Percentiles rank a stretch among this genome's conserved stretches.
These are phyloP conservation scores for Ogataea wickerhamii DNA, from an alignment of 805 yeast species.

Conservation along the genomic window DNA sequence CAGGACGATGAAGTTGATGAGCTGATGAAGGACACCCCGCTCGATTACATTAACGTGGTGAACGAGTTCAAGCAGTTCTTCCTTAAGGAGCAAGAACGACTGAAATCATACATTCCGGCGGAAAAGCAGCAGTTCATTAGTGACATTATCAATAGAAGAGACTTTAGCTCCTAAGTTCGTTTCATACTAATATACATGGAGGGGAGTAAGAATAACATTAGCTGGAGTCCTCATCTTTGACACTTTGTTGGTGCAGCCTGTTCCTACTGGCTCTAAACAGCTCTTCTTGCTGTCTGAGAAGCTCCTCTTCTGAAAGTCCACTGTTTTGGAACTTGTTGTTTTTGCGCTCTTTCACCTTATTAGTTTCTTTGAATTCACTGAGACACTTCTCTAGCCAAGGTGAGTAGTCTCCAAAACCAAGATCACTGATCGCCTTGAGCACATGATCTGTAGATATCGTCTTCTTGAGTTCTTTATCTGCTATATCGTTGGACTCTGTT, in stretches of 20 bases:
- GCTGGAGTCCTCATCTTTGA: conserved; percentile 18
- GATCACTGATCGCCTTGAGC: conserved; percentile 77
- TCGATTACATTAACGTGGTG: conserved; percentile 32
- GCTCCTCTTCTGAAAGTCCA: conserved; percentile 89
- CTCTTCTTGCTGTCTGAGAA: conserved; percentile 88
- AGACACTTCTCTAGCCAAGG: conserved; percentile 77
- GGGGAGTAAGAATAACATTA: background rate
- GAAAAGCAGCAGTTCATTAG: conserved; percentile 21
- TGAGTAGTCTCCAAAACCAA: conserved; percentile 83
- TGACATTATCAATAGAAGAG: conserved; percentile 14
- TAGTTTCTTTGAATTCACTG: conserved; percentile 81
- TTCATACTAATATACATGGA: conserved; percentile 5
- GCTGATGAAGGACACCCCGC: conserved; percentile 29
- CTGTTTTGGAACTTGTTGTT: conserved; percentile 91
- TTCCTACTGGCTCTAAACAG: conserved; percentile 57
- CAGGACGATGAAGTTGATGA: conserved; percentile 27
- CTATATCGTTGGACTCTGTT: conserved; percentile 91
- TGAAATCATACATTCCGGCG: conserved; percentile 10
- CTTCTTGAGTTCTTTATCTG: conserved; percentile 92
- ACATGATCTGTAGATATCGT: conserved; percentile 97
- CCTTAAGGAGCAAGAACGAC: conserved; percentile 13
- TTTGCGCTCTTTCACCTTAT: conserved; percentile 85
- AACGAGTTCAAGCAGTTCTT: conserved; percentile 29
- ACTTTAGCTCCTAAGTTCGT: conserved; percentile 2
- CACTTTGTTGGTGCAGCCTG: conserved; percentile 28